A percentile compares a stretch with the other conserved stretches of the same genome.
phyloP scores from a whole-genome alignment of 441 rosid species.

The Eutrema salsugineum region DNA sequence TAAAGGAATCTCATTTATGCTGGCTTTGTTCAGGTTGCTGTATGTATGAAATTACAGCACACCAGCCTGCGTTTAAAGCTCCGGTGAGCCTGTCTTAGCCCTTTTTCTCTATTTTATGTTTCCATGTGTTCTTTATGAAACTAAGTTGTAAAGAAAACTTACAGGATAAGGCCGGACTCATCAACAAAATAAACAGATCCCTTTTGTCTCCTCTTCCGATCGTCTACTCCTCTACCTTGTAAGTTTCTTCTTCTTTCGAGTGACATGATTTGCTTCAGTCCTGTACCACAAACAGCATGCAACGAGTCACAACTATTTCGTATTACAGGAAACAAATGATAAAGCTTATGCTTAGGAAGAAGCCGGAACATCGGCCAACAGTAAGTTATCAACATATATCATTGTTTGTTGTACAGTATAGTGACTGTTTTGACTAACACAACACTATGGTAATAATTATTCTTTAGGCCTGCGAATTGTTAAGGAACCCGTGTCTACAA shows the following conservation, averaged over 20 bases:
- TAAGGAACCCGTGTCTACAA: slow-evolving; percentile 83
- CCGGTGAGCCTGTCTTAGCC: slow-evolving; percentile 48
- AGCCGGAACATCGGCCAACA: slow-evolving; percentile 86
- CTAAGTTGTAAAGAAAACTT: slow-evolving; percentile 11
- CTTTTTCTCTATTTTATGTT: background rate
- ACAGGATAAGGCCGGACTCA: slow-evolving; percentile 90
- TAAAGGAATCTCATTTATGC: slow-evolving; percentile 12
- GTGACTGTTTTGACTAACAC: slow-evolving; percentile 1
- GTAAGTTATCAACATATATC: slow-evolving; percentile 44
- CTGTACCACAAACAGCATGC: background rate
- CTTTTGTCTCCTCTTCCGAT: slow-evolving; percentile 90
- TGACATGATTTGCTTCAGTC: background rate
- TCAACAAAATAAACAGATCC: slow-evolving; percentile 87
- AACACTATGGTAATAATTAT: slow-evolving; percentile 8
- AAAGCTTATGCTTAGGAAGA: slow-evolving; percentile 95
- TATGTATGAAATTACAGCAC: slow-evolving; percentile 92
- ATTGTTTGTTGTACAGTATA: slow-evolving; percentile 3
- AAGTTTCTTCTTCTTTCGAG: slow-evolving; percentile 33
- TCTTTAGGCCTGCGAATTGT: slow-evolving; percentile 79
- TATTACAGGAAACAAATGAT: slow-evolving; percentile 79
- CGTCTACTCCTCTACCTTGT: slow-evolving; percentile 78
- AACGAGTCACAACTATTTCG: background rate
- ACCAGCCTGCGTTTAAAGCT: slow-evolving; percentile 93
- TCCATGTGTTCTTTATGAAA: slow-evolving; percentile 14
- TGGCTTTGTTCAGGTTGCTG: slow-evolving; percentile 76